A percentile compares a stretch with the other conserved stretches of the same genome.
Evolutionary conservation across 805 yeast species (phyloP).

Genomic region (Danielozyma ontarioensis): DNA sequence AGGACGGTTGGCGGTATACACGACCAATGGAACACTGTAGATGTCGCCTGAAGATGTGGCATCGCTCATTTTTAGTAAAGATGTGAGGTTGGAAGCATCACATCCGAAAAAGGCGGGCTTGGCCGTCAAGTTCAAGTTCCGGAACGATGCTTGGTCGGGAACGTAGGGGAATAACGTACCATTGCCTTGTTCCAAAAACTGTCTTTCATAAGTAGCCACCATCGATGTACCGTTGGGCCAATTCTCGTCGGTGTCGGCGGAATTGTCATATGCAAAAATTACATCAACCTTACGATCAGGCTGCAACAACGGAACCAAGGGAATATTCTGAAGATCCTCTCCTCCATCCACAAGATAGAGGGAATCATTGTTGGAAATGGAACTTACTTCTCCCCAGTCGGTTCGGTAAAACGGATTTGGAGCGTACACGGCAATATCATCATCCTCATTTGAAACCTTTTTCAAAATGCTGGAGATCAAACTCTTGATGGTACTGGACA

Average conservation of each 20-base stretch:
- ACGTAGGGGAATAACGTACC: slow-evolving; percentile 22
- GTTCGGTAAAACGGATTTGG: slow-evolving; percentile 66
- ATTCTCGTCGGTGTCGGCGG: slow-evolving; percentile 52
- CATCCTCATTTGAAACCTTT: slow-evolving; percentile 41
- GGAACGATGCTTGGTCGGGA: slow-evolving; percentile 16
- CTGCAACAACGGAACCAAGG: slow-evolving; percentile 60
- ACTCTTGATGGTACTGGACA: slow-evolving; percentile 13
- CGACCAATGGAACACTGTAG: slow-evolving; percentile 17
- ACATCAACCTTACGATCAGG: slow-evolving; percentile 58
- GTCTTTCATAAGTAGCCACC: slow-evolving; percentile 52
- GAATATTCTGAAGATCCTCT: slow-evolving; percentile 69
- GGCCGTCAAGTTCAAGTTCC: slow-evolving; percentile 14
- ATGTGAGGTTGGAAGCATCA: slow-evolving; percentile 16
- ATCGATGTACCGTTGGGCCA: slow-evolving; percentile 73
- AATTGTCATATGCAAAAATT: slow-evolving; percentile 60
- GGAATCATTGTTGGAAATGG: slow-evolving; percentile 35
- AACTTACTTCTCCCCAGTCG: slow-evolving; percentile 25
- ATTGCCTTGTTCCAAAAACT: slow-evolving; percentile 33
- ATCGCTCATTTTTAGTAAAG: slow-evolving; percentile 9
- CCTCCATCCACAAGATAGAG: slow-evolving; percentile 75
- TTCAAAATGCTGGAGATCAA: slow-evolving; percentile 18
- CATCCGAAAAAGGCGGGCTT: slow-evolving; percentile 25
- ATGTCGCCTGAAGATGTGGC: not conserved
- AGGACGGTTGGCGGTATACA: slow-evolving; percentile 27
- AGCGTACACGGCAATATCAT: slow-evolving; percentile 63